Evolutionary conservation across 2,329 filamentous ascomycete genomes (phyloP).

Genomic region (Clarireedia sp.): DNA sequence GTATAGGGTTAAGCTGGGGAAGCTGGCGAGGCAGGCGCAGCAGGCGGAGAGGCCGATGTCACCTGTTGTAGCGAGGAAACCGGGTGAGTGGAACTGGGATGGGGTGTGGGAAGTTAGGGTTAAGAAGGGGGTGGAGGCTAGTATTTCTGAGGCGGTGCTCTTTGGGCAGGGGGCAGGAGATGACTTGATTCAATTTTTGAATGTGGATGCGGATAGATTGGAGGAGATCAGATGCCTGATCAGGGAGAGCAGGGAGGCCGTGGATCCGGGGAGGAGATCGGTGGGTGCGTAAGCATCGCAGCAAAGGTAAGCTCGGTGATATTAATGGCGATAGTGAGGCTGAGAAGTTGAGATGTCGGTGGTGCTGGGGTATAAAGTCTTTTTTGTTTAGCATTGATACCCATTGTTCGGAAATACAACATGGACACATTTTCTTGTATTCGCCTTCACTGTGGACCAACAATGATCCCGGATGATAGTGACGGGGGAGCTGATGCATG

Average conservation of each 20-base stretch:
- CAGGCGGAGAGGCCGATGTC: background rate
- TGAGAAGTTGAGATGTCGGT: too few relatives aligned
- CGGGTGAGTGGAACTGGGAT: slow-evolving; percentile 95
- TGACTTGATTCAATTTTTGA: slow-evolving; percentile 65
- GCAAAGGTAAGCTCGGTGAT: background rate
- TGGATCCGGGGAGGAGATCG: slow-evolving; percentile 20
- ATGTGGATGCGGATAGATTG: slow-evolving; percentile 52
- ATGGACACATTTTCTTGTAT: too few relatives aligned
- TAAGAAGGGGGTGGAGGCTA: slow-evolving; percentile 66
- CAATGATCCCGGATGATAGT: too few relatives aligned
- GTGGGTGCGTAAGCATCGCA: background rate
- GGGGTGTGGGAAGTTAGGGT: slow-evolving; percentile 93
- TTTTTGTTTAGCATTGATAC: too few relatives aligned
- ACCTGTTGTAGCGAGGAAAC: slow-evolving; percentile 37
- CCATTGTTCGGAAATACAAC: too few relatives aligned
- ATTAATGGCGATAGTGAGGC: too few relatives aligned
- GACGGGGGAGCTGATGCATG: too few relatives aligned
- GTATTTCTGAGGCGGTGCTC: slow-evolving; percentile 69
- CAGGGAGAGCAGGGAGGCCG: slow-evolving; percentile 38
- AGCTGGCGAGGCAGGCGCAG: slow-evolving; percentile 14
- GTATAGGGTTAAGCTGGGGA: slow-evolving; percentile 46
- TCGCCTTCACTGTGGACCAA: too few relatives aligned
- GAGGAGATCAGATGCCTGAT: slow-evolving; percentile 52
- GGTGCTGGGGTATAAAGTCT: background rate
- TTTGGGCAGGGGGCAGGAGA: slow-evolving; percentile 59